Evolutionary conservation across 2,329 filamentous ascomycete species (phyloP).

Genomic region (Sporothrix euskadiensis): DNA sequence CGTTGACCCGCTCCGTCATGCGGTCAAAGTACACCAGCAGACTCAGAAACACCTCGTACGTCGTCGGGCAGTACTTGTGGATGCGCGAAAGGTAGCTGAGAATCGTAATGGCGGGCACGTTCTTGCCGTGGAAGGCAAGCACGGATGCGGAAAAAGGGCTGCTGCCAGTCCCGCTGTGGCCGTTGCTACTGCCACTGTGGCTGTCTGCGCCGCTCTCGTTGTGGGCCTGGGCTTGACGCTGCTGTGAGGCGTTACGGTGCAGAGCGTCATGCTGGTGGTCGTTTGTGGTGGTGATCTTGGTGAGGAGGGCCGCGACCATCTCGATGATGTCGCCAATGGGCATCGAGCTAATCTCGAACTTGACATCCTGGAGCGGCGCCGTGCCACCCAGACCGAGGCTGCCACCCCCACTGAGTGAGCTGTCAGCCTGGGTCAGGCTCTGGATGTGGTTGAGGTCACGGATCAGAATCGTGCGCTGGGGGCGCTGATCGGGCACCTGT

Average conservation of each 20-base stretch:
- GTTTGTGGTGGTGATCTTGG: conserved; percentile 96
- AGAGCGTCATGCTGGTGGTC: conserved; percentile 90
- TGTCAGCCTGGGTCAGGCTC: conserved; percentile 78
- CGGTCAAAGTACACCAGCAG: conserved; percentile 96
- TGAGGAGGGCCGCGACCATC: conserved; percentile 94
- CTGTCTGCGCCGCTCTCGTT: conserved; percentile 39
- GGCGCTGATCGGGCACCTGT: conserved; percentile 39
- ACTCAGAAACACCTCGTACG: conserved; percentile 96
- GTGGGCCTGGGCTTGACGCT: conserved; percentile 43
- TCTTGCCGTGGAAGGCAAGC: conserved; percentile 95
- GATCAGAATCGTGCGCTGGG: conserved; percentile 68
- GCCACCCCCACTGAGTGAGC: conserved; percentile 54
- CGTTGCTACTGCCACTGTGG: background rate
- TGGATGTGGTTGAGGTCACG: conserved; percentile 90
- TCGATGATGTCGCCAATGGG: conserved; percentile 96
- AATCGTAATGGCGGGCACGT: conserved; percentile 95
- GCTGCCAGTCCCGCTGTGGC: conserved; percentile 41
- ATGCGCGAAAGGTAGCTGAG: conserved; percentile 93
- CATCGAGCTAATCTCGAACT: conserved; percentile 97
- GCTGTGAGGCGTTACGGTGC: conserved; percentile 67
- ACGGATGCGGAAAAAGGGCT: conserved; percentile 65
- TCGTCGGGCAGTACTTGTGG: conserved; percentile 98
- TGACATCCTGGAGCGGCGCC: conserved; percentile 56
- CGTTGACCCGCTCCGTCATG: conserved; percentile 96
- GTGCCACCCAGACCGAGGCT: conserved; percentile 52